Percentiles rank a stretch among this genome's conserved stretches.
phyloP scores from a whole-genome alignment of 139 green algal species.

The Axilococcus clingmanii region DNA sequence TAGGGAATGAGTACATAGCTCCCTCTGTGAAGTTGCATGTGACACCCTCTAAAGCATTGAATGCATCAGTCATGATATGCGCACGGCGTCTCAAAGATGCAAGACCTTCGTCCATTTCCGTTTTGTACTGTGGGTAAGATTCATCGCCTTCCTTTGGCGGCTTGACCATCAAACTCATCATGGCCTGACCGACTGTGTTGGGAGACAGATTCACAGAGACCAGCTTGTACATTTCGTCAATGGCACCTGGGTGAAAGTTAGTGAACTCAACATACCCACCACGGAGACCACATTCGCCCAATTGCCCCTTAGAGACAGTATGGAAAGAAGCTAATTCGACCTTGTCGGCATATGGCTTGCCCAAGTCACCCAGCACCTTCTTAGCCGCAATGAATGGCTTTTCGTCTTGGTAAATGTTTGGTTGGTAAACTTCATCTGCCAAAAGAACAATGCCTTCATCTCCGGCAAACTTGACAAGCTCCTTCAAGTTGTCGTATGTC shows the following conservation, averaged over 20 bases:
- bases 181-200: slow-evolving; percentile 83
- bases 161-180: slow-evolving; percentile 81
- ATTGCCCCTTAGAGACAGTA: slow-evolving; percentile 70
- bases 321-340: slow-evolving; percentile 79
- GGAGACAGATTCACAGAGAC: slow-evolving; percentile 84
- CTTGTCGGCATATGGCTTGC: slow-evolving; percentile 31
- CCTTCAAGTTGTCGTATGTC: slow-evolving; percentile 59
- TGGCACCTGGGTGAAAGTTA: slow-evolving; percentile 55
- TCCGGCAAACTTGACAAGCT: slow-evolving; percentile 83
- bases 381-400: slow-evolving; percentile 70
- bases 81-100: slow-evolving; percentile 69
- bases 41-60: slow-evolving; percentile 87
- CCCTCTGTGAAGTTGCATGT: slow-evolving; percentile 79
- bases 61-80: slow-evolving; percentile 57
- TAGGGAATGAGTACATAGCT: slow-evolving; percentile 79
- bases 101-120: slow-evolving; percentile 46
- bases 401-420: slow-evolving; percentile 49
- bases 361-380: slow-evolving; percentile 71
- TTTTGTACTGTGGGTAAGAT: slow-evolving; percentile 62
- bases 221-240: slow-evolving; percentile 84
- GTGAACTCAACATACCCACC: slow-evolving; percentile 89
- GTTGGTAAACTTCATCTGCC: slow-evolving; percentile 91
- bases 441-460: slow-evolving; percentile 79
- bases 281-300: slow-evolving; percentile 69
- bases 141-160: slow-evolving; percentile 53